Base-by-base conservation (phyloP, 139 green algal species). In the Micromonas pusilla region DNA sequence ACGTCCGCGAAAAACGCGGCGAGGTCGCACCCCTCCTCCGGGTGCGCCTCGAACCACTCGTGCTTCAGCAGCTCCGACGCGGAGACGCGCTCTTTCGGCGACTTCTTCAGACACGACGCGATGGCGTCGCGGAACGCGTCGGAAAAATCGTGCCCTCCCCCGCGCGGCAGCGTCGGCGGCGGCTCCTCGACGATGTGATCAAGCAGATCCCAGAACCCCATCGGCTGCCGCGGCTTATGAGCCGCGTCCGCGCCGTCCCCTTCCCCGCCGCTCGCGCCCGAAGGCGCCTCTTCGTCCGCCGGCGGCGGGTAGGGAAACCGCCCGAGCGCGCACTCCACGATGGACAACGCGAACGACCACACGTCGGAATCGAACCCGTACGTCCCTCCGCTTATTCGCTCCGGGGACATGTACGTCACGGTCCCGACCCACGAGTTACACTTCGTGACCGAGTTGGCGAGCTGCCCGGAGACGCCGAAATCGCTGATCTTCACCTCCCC, bases 381-480 rank as follows among this genome's bases (percentile, higher is more conserved):
- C 3, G 86, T 75, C 65, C 91, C 81, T 32, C 92, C 90, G 70
- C 90, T 87, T 73, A 98, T 93, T 39, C 94, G 90, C 88, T 98
- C 94, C 0, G 94, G 94, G 0, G 88, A 94, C 94, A 98, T 98
- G 88, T 98, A 98, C 0, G 94, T 98, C 23, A 96, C 92, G 0
- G 94, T 98, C 54, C 94, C 94, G 25, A 86, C 84, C 67, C 86
- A 88, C 31, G 80, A 82, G 21, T 37, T 45, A 23, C 79, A 84
- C 34, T 82, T 72, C 4, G 66, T 67, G 36, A 80, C 67, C 23
- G 83, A 85, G 66, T 83, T 82, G 28, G 52, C 77, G 6, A 87
- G 65, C 66, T 83, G 73, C 1, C 78, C 87, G 21, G 81, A 90
- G 82, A 98, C 97, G 52, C 94, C 94, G 90, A 98, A 98, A 85